phyloP scores from a whole-genome alignment of 2,329 filamentous ascomycete genomes.

The Cadophora malorum region DNA sequence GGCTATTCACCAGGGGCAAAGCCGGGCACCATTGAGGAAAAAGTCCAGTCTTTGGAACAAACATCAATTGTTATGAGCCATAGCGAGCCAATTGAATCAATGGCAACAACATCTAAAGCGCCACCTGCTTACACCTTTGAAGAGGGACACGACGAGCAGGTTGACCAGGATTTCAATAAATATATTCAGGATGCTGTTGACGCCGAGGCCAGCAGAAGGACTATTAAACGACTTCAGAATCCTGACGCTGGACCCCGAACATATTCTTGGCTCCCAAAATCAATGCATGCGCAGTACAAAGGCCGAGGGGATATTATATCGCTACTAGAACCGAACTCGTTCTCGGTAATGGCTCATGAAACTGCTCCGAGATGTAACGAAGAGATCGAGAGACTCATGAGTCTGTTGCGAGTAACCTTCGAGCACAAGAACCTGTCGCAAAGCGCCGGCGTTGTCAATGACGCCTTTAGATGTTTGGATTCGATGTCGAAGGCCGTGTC shows the following conservation, averaged over 20 bases:
- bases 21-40: constrained; percentile 22
- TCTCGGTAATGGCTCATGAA: constrained; percentile 35
- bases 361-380: constrained; percentile 30
- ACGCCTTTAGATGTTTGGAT: constrained; percentile 27
- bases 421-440: constrained; percentile 16
- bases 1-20: constrained; percentile 28
- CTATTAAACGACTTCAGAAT: constrained; percentile 20
- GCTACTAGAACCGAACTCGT: constrained; percentile 28
- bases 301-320: constrained; percentile 23
- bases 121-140: constrained; percentile 36
- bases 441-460: constrained; percentile 18
- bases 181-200: constrained; percentile 31
- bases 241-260: constrained; percentile 18
- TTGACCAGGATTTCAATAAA: constrained; percentile 30
- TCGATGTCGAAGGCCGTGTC: constrained; percentile 28
- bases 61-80: constrained; percentile 17
- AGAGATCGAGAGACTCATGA: constrained; percentile 27
- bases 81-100: constrained; percentile 2
- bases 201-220: constrained; percentile 26
- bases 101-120: constrained; percentile 18
- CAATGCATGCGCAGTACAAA: constrained; percentile 19
- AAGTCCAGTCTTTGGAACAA: constrained; percentile 24
- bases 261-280: constrained; percentile 29
- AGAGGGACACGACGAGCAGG: constrained; percentile 22
- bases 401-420: constrained; percentile 24